Conservation (phyloP, 2,329 filamentous ascomycete species). For the Geosmithia putterillii region DNA sequence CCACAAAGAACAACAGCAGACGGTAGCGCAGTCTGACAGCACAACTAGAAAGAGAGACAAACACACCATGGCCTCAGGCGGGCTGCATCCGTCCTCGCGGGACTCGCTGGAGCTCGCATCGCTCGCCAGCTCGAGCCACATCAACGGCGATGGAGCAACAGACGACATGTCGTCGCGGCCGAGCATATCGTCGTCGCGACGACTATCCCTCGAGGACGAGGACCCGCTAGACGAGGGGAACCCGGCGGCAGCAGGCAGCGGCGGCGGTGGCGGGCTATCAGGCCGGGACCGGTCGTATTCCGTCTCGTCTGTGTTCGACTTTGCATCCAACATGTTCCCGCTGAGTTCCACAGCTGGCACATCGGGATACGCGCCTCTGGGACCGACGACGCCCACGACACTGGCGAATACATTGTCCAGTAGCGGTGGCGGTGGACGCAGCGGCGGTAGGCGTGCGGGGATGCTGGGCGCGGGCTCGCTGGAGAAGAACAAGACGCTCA, state of each 20-base stretch:
- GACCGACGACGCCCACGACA: conserved; percentile 59
- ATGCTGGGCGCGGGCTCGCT: conserved; percentile 63
- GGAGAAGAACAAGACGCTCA: conserved; percentile 92
- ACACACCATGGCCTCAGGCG: conserved; percentile 8
- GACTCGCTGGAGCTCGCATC: conserved; percentile 96
- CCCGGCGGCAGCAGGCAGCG: conserved; percentile 25
- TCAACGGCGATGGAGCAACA: conserved; percentile 38
- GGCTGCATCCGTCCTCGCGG: conserved; percentile 35
- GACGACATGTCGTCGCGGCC: conserved; percentile 62
- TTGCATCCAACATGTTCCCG: conserved; percentile 85
- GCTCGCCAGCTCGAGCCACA: conserved; percentile 66
- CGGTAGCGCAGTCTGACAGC: background rate
- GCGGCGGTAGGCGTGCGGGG: too few species aligned
- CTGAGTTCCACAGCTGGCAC: conserved; percentile 67
- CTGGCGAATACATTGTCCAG: too few species aligned
- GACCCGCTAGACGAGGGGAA: conserved; percentile 57
- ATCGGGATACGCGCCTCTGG: conserved; percentile 73
- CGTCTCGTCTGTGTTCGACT: conserved; percentile 88
- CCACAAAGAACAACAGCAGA: too few species aligned
- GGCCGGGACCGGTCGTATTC: conserved; percentile 60
- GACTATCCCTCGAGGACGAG: conserved; percentile 71
- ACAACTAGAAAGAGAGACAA: background rate
- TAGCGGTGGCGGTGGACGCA: too few species aligned
- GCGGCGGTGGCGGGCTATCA: conserved; percentile 10
- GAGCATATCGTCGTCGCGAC: conserved; percentile 86